Conservation (phyloP, 2,329 filamentous ascomycete species). For the Colletotrichum acutatum region DNA sequence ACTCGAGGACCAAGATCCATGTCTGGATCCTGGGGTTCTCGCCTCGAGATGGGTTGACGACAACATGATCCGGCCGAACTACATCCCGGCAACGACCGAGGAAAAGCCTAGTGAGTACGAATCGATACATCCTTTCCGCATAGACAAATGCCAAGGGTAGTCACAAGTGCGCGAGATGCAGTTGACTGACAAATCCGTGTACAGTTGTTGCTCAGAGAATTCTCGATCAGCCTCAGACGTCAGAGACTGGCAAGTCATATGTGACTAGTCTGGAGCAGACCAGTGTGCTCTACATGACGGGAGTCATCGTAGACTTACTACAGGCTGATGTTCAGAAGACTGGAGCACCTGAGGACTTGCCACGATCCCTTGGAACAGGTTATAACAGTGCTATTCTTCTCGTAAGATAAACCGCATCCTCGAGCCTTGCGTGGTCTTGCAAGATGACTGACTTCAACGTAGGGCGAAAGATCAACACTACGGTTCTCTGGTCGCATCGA, state of each 20-base stretch:
- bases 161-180: neutral
- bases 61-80: neutral
- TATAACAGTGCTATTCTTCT: slow-evolving; percentile 11
- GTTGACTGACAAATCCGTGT: neutral
- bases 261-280: neutral
- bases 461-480: neutral
- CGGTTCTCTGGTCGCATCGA: slow-evolving; percentile 4
- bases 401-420: neutral
- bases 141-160: too few relatives aligned
- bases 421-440: too few relatives aligned
- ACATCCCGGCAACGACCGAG: neutral
- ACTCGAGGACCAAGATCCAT: neutral
- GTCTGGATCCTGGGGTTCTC: neutral
- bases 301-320: neutral
- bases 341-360: neutral
- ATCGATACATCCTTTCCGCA: neutral
- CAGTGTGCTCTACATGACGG: slow-evolving; percentile 15
- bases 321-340: neutral
- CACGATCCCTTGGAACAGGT: neutral
- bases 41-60: neutral
- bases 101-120: neutral
- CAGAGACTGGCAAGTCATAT: neutral
- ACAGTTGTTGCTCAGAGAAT: slow-evolving; percentile 15
- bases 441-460: neutral
- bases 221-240: neutral